Base-by-base conservation (phyloP, 1,139 yeast genomes). In the Lodderomyces theae region DNA sequence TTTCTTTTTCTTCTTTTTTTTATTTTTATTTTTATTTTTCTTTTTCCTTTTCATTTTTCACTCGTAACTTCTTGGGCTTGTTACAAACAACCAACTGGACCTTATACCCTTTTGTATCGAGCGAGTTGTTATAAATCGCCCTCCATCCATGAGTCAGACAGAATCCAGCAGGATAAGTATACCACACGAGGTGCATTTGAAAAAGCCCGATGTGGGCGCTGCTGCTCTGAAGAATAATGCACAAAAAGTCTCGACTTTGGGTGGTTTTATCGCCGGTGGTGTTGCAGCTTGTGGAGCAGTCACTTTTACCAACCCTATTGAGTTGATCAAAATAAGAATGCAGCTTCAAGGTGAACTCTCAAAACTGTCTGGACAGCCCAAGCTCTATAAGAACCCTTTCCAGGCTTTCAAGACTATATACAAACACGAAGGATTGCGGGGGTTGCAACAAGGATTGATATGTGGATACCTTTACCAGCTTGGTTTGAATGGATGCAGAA, bases 271-370 rank as follows among this genome's bases (percentile, higher is more conserved):
- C 5, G 97, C 97, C 11, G 98, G 97, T 4, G 96, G 96, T 5
- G 51, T 88, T 9, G 98, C 98, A 1, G 97, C 97, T 3, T 90
- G 97, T 67, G 95, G 95, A 40, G 97, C 98, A 0, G 98, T 92
- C 29, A 92, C 97, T 0, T 85, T 90, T 61, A 90, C 97, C 9
- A 92, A 92, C 58, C 98, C 98, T 7, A 85, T 92, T 45, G 98
- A 92, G 59, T 72, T 92, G 50, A 88, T 90, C 56, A 92, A 92
- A 66, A 92, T 95, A 3, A 74, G 97, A 63, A 86, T 92, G 95
- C 98, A 92, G 63, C 71, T 92, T 33, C 97, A 92, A 64, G 98
- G 98, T 42, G 97, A 92, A 63, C 71, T 92, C 40, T 69, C 81
- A 3, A 73, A 81, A 24, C 60, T 64, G 26, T 74, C 79, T 2